Base-by-base conservation (phyloP, 768 basidiomycete genomes). In the Cystofilobasidium capitatum region DNA sequence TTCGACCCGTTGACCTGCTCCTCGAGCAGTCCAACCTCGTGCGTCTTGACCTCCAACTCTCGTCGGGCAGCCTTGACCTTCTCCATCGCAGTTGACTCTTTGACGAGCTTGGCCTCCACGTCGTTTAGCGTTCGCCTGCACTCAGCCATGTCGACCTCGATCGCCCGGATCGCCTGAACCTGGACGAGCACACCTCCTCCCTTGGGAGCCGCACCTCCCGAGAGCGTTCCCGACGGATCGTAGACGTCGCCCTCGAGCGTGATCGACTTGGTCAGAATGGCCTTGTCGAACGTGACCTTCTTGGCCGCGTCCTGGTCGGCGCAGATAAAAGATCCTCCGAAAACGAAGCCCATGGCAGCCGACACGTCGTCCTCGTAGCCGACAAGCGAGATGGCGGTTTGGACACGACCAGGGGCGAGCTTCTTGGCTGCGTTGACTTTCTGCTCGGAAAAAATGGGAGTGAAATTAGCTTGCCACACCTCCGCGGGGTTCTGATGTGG, bases 221-320 rank as follows among this genome's bases (percentile, higher is more conserved):
- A 89, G 24, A 99, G 83, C 0, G 89, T 93, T 9, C 94, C 94
- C 10, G 88, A 88, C 2, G 96, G 94, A 70, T 99, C 96, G 76
- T 99, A 98, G 14, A 96, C 84, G 73, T 98, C 96, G 2, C 96
- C 96, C 2, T 90, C 87, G 26, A 96, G 81, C 9, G 96, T 99
- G 57, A 98, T 92, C 13, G 89, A 92, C 60, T 86, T 86, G 58
- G 88, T 85, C 13, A 84, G 81, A 26, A 81, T 80, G 17, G 87
- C 81, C 13, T 84, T 80, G 64, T 85, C 80, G 80, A 97, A 98
- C 0, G 96, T 96, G 49, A 96, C 88, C 0, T 79, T 77, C 74
- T 91, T 90, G 0, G 96, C 96, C 0, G 91, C 82, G 24, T 86
- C 85, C 3, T 91, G 83, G 71, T 94, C 91, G 58, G 86, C 85